Base-by-base conservation (phyloP, 176 grass and related monocot species). In the Hordeum marinum region DNA sequence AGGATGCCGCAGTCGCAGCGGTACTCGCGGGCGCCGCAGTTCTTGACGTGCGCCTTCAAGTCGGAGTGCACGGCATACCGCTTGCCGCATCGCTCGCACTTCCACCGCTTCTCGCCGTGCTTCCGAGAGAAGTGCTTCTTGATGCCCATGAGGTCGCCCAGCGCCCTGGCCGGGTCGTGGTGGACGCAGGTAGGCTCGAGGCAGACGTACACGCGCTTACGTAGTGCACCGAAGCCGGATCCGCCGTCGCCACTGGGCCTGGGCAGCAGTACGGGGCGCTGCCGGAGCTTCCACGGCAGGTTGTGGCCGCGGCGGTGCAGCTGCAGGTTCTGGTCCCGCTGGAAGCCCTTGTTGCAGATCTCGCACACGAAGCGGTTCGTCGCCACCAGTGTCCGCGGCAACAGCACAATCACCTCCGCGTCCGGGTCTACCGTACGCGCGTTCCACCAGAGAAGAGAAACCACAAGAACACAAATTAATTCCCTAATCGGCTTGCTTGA, bases 81-180 rank as follows among this genome's bases (percentile, higher is more conserved):
- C 86, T 99, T 99, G 72, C 88, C 87, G 66, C 96, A 99, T 24
- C 89, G 90, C 69, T 99, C 96, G 61, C 96, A 99, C 79, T 87
- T 80, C 96, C 96, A 96, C 79, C 94, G 88, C 88, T 99, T 99
- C 88, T 99, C 96, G 20, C 96, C 91, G 32, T 99, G 96, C 85
- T 99, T 99, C 81, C 96, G 77, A 0, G 90, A 96, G 84, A 89
- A 99, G 90, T 99, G 96, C 79, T 96, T 99, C 89, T 99, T 99
- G 73, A 99, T 96, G 21, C 96, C 96, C 0, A 93, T 99, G 68
- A 99, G 71, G 79, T 99, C 93, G 1, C 96, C 96, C 12, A 98
- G 91, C 31, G 96, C 96, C 57, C 92, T 55, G 3, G 84, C 66
- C 18, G 96, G 96, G 75, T 96, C 91, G 61, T 99, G 96, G 65